phyloP scores from a whole-genome alignment of 352 stramenopile genomes.

The Globisporangium uncinulatum region DNA sequence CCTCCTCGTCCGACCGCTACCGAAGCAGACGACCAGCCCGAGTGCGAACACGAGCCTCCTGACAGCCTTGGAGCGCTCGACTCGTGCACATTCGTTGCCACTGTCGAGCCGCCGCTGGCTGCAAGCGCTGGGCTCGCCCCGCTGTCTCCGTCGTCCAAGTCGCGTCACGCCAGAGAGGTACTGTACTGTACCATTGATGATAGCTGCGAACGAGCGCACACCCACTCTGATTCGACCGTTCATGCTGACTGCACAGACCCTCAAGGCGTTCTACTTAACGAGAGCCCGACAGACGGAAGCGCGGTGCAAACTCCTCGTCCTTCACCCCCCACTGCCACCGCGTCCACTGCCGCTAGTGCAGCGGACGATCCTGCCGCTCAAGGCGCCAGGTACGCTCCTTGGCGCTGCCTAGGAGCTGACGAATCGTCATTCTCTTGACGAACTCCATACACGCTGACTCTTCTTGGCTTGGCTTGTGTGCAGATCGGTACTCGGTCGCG shows the following conservation, averaged over 20 bases:
- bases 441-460: too few relatives aligned
- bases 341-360: neutral
- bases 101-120: too few relatives aligned
- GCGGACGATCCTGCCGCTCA: conserved; percentile 20
- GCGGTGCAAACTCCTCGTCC: conserved; percentile 31
- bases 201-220: too few relatives aligned
- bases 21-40: conserved; percentile 2
- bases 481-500: conserved; percentile 15
- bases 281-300: conserved; percentile 46
- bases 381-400: conserved; percentile 16
- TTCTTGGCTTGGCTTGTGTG: neutral
- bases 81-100: too few relatives aligned
- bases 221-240: too few relatives aligned
- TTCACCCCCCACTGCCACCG: conserved; percentile 9
- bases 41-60: too few relatives aligned
- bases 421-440: too few relatives aligned
- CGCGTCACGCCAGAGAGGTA: conserved; percentile 28
- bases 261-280: conserved; percentile 50
- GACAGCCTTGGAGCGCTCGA: too few relatives aligned
- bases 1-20: too few relatives aligned
- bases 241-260: conserved; percentile 18
- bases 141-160: conserved; percentile 16
- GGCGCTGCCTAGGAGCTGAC: too few relatives aligned
- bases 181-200: neutral
- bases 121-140: neutral